Conservation (phyloP, 306 rosid genomes). For the Dryas octopetala region DNA sequence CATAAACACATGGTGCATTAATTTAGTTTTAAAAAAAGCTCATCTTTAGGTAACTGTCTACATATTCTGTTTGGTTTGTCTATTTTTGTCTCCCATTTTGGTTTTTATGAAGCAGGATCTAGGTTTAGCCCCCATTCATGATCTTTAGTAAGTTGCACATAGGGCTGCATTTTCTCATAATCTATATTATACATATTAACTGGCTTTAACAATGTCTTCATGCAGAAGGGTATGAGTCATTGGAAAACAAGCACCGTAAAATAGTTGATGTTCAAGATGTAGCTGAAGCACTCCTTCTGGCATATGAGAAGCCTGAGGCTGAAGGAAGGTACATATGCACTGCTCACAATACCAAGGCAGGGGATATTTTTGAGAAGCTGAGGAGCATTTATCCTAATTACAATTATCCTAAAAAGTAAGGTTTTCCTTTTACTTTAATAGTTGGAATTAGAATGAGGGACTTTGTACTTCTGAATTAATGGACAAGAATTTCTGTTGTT, state of each 20-base stretch:
- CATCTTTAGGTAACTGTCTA: too few relatives aligned
- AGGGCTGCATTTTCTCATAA: not conserved
- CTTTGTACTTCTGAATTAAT: not conserved
- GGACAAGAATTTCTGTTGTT: not conserved
- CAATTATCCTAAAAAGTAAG: constrained; percentile 67
- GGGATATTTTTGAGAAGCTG: constrained; percentile 53
- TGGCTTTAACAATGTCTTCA: not conserved
- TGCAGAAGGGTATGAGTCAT: constrained; percentile 45
- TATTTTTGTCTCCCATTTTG: not conserved
- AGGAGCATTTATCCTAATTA: constrained; percentile 52
- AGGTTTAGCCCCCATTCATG: not conserved
- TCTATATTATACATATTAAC: not conserved
- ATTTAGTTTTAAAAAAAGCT: not conserved
- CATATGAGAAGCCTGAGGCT: constrained; percentile 64
- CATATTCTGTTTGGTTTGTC: not conserved
- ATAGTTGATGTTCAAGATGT: constrained; percentile 66
- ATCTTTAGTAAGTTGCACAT: too few relatives aligned
- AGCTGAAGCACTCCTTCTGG: constrained; percentile 59
- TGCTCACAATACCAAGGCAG: constrained; percentile 28
- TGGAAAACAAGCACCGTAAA: constrained; percentile 46
- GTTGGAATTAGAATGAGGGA: not conserved
- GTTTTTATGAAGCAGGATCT: not conserved
- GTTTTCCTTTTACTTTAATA: not conserved
- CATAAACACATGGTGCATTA: not conserved
- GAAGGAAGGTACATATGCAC: constrained; percentile 70